Conservation (phyloP, 805 yeast genomes). For the Ogataea pilisensis region DNA sequence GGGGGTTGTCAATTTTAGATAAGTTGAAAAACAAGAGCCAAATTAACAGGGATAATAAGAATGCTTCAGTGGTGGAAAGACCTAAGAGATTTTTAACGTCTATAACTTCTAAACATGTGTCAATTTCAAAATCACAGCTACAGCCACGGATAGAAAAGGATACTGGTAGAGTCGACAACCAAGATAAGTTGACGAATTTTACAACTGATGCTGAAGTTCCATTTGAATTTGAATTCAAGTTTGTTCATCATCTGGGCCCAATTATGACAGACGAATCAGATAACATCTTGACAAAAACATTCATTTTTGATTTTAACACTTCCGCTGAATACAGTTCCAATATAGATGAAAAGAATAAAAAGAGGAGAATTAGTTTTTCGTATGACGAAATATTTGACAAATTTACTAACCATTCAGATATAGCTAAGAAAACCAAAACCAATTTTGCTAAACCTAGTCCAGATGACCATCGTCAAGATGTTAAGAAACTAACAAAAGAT, state of each 20-base stretch:
- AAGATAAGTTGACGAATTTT: no score
- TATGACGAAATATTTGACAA: constrained; percentile 9
- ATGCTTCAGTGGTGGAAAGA: no score
- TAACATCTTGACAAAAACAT: constrained; percentile 9
- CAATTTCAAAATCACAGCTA: neutral
- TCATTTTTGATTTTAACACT: neutral
- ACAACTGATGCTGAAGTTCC: no score
- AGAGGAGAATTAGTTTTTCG: constrained; percentile 3
- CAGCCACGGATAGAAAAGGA: neutral
- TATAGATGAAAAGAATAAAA: constrained; percentile 4
- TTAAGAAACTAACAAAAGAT: constrained; percentile 25
- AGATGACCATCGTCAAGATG: constrained; percentile 48
- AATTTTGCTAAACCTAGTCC: constrained; percentile 75
- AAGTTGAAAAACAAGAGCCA: constrained; percentile 1
- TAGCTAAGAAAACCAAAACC: constrained; percentile 40
- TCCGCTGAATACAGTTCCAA: neutral
- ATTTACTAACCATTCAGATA: constrained; percentile 37
- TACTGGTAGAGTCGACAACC: no score
- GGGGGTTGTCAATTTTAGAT: neutral
- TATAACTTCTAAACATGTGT: no score
- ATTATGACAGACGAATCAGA: constrained; percentile 8
- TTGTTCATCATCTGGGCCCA: constrained; percentile 2
- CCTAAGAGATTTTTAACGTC: no score
- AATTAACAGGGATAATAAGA: no score
- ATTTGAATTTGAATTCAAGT: constrained; percentile 6